Base-by-base conservation (phyloP, 2,329 filamentous ascomycete genomes). In the Salinomyces thailandicus region DNA sequence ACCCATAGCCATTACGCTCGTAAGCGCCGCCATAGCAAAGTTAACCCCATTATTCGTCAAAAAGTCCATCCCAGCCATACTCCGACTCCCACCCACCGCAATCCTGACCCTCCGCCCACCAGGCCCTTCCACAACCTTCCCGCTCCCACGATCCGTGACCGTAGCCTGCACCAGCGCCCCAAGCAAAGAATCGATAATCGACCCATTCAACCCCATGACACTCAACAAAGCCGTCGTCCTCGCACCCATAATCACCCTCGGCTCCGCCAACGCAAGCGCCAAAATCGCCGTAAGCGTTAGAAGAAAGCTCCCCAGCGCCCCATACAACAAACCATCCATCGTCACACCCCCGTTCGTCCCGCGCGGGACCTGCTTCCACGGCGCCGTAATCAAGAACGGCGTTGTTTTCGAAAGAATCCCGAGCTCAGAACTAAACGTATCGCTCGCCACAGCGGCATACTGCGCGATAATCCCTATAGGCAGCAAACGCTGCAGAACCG, bases 21-120 rank as follows among this genome's bases (percentile, higher is more conserved):
- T 87, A 4, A 69, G 68, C 11, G 75, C 70, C 0, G 89, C 87
- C 89, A 95, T 96, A 38, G 89, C 59, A 39, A 95, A 75, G 59
- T 98, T 98, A 50, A 98, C 86, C 37, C 84, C 82, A 59, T 98
- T 98, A 60, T 98, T 98, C 60, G 93, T 86, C 39, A 98, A 66
- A 43, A 93, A 58, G 56, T 94, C 73, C 63, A 68, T 34, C 56
- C 77, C 85, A 48, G 68, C 81, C 61, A 83, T 73, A 62, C 63
- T 65, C 50, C 54, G 45, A 20, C 48, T 51, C 3, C 55, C 57
- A 31, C 52, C 56, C 5, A 42, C 37, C 7, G 45, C 37, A 12
- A 59, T 51, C 35, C 50, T 73, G 62, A 64, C 67, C 50, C 74
- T 74, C 44, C 64, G 50, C 27, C 63, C 68, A 39, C 67, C 64